These are phyloP conservation scores for Ascocoryne sarcoides DNA, from an alignment of 2,329 filamentous ascomycete genomes.

Conservation along the genomic window DNA sequence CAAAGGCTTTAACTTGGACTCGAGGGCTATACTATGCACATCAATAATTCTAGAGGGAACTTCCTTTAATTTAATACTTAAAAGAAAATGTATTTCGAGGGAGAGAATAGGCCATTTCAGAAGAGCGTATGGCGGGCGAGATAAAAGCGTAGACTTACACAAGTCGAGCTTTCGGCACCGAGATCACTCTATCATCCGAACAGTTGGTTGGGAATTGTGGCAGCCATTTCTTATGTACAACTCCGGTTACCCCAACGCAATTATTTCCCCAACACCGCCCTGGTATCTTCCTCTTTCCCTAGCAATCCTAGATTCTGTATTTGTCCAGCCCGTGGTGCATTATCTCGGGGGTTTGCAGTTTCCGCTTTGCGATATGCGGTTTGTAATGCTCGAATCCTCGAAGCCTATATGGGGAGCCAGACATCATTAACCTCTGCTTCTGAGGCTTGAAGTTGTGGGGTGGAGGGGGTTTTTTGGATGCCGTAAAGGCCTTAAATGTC, in stretches of 20 bases:
- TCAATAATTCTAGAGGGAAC: too few species aligned
- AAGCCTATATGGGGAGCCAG: conserved; percentile 43
- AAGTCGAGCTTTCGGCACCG: too few species aligned
- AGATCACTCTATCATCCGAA: neutral
- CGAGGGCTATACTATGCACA: too few species aligned
- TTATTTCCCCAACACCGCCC: conserved; percentile 40
- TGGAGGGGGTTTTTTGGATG: too few species aligned
- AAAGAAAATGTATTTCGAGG: too few species aligned
- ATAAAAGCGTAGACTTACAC: too few species aligned
- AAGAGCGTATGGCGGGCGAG: too few species aligned
- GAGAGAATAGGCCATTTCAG: too few species aligned
- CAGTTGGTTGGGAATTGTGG: neutral
- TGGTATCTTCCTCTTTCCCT: conserved; percentile 73
- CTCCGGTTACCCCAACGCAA: neutral
- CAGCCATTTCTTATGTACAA: conserved; percentile 25
- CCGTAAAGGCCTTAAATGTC: neutral
- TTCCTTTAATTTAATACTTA: too few species aligned
- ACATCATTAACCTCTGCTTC: conserved; percentile 5
- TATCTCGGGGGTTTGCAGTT: conserved; percentile 65
- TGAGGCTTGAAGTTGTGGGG: too few species aligned
- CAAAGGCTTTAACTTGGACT: too few species aligned
- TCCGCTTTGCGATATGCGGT: conserved; percentile 75
- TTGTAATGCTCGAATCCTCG: conserved; percentile 71
- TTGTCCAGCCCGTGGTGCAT: conserved; percentile 72
- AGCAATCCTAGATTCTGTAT: conserved; percentile 81